Evolutionary conservation across 2,329 filamentous ascomycete genomes (phyloP).

Genomic region (Penicillium thymicola): DNA sequence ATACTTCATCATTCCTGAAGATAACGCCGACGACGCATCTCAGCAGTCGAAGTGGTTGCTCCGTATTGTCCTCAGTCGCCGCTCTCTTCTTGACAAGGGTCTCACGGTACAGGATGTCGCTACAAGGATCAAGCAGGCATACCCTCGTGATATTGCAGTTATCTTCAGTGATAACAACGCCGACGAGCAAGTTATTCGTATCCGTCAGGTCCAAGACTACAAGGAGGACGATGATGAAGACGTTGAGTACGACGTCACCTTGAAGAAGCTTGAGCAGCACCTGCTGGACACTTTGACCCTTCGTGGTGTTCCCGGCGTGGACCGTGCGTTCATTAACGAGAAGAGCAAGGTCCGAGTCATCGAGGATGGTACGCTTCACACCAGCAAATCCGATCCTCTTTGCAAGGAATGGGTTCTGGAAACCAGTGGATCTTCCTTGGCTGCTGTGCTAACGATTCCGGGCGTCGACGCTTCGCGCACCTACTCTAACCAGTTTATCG

Average conservation of each 20-base stretch:
- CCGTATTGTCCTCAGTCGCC: slow-evolving; percentile 86
- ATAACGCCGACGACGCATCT: slow-evolving; percentile 61
- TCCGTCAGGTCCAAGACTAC: slow-evolving; percentile 70
- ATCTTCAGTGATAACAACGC: slow-evolving; percentile 99
- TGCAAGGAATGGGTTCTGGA: slow-evolving; percentile 96
- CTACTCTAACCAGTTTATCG: slow-evolving; percentile 93
- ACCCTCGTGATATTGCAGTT: slow-evolving; percentile 78
- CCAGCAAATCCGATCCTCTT: slow-evolving; percentile 67
- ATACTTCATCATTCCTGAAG: slow-evolving; percentile 91
- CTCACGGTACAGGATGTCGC: slow-evolving; percentile 90
- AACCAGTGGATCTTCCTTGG: slow-evolving; percentile 84
- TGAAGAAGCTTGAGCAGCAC: slow-evolving; percentile 88
- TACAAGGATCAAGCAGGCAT: slow-evolving; percentile 81
- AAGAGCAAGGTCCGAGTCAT: slow-evolving; percentile 66
- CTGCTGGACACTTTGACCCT: slow-evolving; percentile 87
- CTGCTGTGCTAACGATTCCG: slow-evolving; percentile 77
- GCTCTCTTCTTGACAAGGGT: slow-evolving; percentile 88
- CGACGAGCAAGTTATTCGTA: slow-evolving; percentile 88
- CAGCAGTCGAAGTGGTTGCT: slow-evolving; percentile 90
- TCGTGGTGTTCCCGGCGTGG: slow-evolving; percentile 83
- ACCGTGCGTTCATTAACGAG: slow-evolving; percentile 88
- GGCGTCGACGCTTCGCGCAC: slow-evolving; percentile 84
- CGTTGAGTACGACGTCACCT: slow-evolving; percentile 83
- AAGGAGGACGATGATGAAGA: slow-evolving; percentile 70
- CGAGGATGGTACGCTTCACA: slow-evolving; percentile 68